Evolutionary conservation across 2,329 filamentous ascomycete species (phyloP), one percentile per base, ranked within the genome.

Genomic region (Ophiostoma montium): DNA sequence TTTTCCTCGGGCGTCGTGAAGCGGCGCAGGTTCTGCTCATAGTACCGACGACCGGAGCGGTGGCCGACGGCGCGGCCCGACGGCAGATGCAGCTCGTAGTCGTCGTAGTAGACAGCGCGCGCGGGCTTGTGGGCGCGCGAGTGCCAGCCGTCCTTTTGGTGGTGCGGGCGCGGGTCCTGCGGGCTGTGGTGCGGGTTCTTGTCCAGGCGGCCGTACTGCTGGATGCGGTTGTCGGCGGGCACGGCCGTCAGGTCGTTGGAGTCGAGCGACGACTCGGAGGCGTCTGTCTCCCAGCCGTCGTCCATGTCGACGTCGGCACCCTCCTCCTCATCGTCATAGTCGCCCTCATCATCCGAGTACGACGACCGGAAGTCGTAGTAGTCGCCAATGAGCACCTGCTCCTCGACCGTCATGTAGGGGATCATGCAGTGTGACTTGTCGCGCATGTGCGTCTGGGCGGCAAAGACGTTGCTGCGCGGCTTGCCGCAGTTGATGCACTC

Each of bases 401-500:
- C 88, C 33, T 84, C 82, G 61, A 95, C 86, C 0, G 81, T 83
- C 47, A 82, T 80, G 63, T 90, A 98, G 0, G 87, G 89, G 57
- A 98, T 94, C 76, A 89, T 95, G 74, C 90, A 96, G 66, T 98
- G 92, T 1, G 87, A 84, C 62, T 88, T 90, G 63, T 98, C 92
- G 41, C 87, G 82, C 92, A 98, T 98, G 63, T 98, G 92, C 0
- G 89, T 95, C 62, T 95, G 89, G 23, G 89, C 79, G 16, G 86
- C 90, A 50, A 82, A 80, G 0, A 84, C 73, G 12, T 82, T 89
- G 54, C 82, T 78, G 61, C 92, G 86, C 39, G 82, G 65, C 64
- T 92, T 94, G 61, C 85, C 82, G 62, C 92, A 98, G 61, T 82
- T 88, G 43, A 98, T 65, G 63, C 92, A 98, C 63, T 94, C 82